A percentile compares a stretch with the other conserved stretches of the same genome.
These are phyloP conservation scores for Dactylellina leptospora DNA, from an alignment of 2,329 filamentous ascomycete genomes.

Conservation along the genomic window DNA sequence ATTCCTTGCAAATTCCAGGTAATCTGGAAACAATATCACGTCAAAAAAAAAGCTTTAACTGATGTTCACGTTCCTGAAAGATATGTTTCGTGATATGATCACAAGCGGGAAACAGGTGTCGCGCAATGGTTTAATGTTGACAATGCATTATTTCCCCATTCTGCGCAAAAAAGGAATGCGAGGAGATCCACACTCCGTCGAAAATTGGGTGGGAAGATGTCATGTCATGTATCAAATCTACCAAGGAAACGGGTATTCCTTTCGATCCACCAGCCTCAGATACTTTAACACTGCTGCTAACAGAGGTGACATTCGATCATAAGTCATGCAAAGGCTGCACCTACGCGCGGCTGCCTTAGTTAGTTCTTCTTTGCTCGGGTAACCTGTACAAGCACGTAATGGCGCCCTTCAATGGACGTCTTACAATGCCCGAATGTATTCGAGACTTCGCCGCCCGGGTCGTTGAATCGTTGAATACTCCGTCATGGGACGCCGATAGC, in stretches of 20 bases:
- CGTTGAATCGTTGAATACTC: conserved; percentile 5
- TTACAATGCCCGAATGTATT: conserved; percentile 35
- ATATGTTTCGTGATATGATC: conserved; percentile 47
- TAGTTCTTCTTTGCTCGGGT: conserved; percentile 19
- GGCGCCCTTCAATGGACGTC: conserved; percentile 5
- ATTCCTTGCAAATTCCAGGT: background rate
- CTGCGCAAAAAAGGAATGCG: conserved; percentile 7
- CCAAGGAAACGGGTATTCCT: conserved; percentile 5
- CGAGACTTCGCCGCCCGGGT: background rate
- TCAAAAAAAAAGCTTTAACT: background rate
- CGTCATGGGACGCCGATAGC: conserved; percentile 51
- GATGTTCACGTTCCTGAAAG: conserved; percentile 18
- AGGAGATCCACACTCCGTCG: conserved; percentile 5
- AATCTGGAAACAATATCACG: conserved; percentile 1
- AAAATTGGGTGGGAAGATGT: conserved; percentile 1
- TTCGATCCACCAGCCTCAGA: conserved; percentile 8
- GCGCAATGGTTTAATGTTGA: background rate
- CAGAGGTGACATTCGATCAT: conserved; percentile 6
- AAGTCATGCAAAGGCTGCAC: conserved; percentile 31
- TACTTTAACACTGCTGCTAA: too few species aligned
- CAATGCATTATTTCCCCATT: conserved; percentile 2
- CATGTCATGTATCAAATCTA: conserved; percentile 8
- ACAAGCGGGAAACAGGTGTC: conserved; percentile 49
- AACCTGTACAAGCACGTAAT: conserved; percentile 45
- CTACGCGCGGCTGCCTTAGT: conserved; percentile 52